Conservation (phyloP, 1,284 basidiomycete genomes). For the Ceratobasidium sp. region DNA sequence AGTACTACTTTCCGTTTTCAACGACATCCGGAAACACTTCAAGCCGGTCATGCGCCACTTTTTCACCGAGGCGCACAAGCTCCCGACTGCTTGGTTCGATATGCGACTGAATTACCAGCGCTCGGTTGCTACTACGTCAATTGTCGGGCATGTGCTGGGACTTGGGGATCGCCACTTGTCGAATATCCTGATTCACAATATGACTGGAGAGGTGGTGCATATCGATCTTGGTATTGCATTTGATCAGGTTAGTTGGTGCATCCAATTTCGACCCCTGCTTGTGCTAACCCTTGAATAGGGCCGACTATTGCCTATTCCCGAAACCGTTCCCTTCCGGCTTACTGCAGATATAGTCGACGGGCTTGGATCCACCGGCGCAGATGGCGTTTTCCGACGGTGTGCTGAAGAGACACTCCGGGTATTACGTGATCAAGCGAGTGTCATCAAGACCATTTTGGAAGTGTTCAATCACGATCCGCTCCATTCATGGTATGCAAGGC, state of each 20-base stretch:
- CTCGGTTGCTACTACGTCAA: slow-evolving; percentile 91
- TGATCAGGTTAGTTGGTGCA: slow-evolving; percentile 78
- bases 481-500: slow-evolving; percentile 73
- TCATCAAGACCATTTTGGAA: slow-evolving; percentile 93
- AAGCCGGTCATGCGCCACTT: slow-evolving; percentile 92
- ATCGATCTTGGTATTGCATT: slow-evolving; percentile 98
- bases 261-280: not conserved
- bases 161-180: slow-evolving; percentile 92
- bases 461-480: slow-evolving; percentile 98
- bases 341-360: slow-evolving; percentile 95
- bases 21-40: slow-evolving; percentile 62
- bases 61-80: slow-evolving; percentile 88
- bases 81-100: slow-evolving; percentile 91
- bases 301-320: slow-evolving; percentile 79
- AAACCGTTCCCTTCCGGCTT: slow-evolving; percentile 93
- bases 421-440: slow-evolving; percentile 80
- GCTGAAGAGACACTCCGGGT: slow-evolving; percentile 94
- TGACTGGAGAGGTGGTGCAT: slow-evolving; percentile 86
- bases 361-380: slow-evolving; percentile 87
- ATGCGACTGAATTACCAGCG: slow-evolving; percentile 90
- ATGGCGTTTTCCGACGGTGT: slow-evolving; percentile 94
- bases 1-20: slow-evolving; percentile 53
- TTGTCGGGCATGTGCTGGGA: slow-evolving; percentile 92
- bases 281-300: slow-evolving; percentile 62
- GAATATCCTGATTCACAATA: slow-evolving; percentile 90